phyloP scores from a whole-genome alignment of 352 stramenopile species.

The Globisporangium cystogenes region DNA sequence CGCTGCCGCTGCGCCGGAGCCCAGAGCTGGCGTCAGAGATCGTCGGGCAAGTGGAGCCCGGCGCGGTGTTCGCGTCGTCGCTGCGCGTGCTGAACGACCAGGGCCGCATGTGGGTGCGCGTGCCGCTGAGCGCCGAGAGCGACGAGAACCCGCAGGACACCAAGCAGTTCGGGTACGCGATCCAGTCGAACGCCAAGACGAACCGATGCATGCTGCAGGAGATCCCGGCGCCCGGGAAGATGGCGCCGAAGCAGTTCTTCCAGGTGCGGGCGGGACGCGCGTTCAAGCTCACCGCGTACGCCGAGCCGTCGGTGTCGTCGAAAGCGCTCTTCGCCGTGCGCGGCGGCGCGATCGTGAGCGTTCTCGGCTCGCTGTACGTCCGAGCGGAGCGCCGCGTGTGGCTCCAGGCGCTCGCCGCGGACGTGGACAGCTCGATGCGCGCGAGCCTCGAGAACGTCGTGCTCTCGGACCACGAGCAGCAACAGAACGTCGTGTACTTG shows the following conservation, averaged over 20 bases:
- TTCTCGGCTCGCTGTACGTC: conserved; percentile 50
- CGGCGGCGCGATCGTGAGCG: conserved; percentile 39
- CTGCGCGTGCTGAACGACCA: conserved; percentile 43
- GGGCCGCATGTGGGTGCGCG: conserved; percentile 64
- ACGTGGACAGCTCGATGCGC: conserved; percentile 42
- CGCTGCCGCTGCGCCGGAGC: conserved; percentile 42
- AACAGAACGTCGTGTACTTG: conserved; percentile 52
- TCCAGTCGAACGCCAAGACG: conserved; percentile 73
- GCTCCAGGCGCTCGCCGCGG: conserved; percentile 51
- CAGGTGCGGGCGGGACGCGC: conserved; percentile 18
- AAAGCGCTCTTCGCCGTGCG: conserved; percentile 55
- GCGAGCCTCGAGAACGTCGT: conserved; percentile 25
- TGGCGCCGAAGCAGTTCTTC: conserved; percentile 51
- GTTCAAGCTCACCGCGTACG: conserved; percentile 19
- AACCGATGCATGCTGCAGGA: conserved; percentile 76
- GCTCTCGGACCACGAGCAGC: conserved; percentile 33
- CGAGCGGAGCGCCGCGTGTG: conserved; percentile 42
- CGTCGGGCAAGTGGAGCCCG: conserved; percentile 46
- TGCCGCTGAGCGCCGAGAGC: conserved; percentile 24
- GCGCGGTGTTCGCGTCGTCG: conserved; percentile 45
- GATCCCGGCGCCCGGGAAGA: conserved; percentile 48
- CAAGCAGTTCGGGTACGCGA: conserved; percentile 55
- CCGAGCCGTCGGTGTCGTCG: conserved; percentile 27
- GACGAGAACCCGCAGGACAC: conserved; percentile 29
- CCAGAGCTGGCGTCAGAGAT: conserved; percentile 44